A percentile compares a stretch with the other conserved stretches of the same genome.
phyloP scores from a whole-genome alignment of 768 basidiomycete species.

The Sutorius australiensis region DNA sequence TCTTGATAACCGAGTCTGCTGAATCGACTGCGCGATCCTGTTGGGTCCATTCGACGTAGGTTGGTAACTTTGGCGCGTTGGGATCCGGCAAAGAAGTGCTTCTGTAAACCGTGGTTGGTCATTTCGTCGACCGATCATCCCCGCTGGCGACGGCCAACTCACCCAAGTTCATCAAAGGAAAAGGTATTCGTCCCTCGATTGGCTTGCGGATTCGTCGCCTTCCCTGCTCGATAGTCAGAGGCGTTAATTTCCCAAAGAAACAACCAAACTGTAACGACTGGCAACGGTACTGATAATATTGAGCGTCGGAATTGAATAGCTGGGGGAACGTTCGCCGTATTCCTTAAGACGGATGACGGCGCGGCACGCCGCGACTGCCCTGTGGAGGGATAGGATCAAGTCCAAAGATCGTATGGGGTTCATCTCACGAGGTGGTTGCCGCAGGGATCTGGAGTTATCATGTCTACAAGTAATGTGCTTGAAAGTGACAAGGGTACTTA shows the following conservation, averaged over 20 bases:
- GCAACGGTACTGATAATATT: slow-evolving; percentile 20
- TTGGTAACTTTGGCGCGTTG: slow-evolving; percentile 12
- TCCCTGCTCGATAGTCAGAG: slow-evolving; percentile 13
- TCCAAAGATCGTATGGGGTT: neutral
- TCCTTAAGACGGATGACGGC: slow-evolving; percentile 63
- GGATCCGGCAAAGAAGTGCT: slow-evolving; percentile 8
- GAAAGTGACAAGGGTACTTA: slow-evolving; percentile 2
- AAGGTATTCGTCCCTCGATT: slow-evolving; percentile 9
- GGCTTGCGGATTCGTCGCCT: slow-evolving; percentile 6
- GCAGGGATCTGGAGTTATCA: slow-evolving; percentile 50
- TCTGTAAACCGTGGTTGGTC: neutral
- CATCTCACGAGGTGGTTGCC: slow-evolving; percentile 57
- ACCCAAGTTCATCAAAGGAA: slow-evolving; percentile 21
- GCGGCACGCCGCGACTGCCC: slow-evolving; percentile 52
- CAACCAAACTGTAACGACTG: slow-evolving; percentile 15
- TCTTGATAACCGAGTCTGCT: slow-evolving; percentile 5
- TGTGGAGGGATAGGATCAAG: slow-evolving; percentile 9
- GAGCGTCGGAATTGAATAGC: slow-evolving; percentile 18
- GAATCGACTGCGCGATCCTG: slow-evolving; percentile 1
- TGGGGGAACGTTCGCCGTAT: slow-evolving; percentile 36
- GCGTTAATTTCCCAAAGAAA: neutral
- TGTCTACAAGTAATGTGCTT: neutral
- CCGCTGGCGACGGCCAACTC: neutral
- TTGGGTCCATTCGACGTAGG: slow-evolving; percentile 13
- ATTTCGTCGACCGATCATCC: neutral